Evolutionary conservation across 2,329 filamentous ascomycete genomes (phyloP).

Genomic region (Aureobasidium sp.): DNA sequence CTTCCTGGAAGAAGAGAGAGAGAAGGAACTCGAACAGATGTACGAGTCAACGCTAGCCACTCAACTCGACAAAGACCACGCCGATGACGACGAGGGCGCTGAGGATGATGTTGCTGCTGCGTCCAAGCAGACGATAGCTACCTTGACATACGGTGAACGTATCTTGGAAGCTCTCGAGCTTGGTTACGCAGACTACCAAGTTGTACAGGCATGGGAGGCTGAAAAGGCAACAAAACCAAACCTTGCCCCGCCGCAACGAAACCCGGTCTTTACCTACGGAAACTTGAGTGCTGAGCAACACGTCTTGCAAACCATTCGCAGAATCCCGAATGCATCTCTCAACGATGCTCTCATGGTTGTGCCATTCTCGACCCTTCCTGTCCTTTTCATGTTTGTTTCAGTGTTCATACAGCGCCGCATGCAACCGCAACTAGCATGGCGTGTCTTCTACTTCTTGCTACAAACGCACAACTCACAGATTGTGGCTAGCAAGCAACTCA

Average conservation of each 20-base stretch:
- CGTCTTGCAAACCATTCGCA: constrained; percentile 73
- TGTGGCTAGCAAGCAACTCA: constrained; percentile 77
- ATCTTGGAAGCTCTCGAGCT: constrained; percentile 90
- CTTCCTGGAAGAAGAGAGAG: constrained; percentile 96
- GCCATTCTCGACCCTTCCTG: constrained; percentile 77
- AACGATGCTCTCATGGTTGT: constrained; percentile 91
- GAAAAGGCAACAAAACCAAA: constrained; percentile 62
- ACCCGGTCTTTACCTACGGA: constrained; percentile 78
- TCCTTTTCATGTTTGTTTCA: constrained; percentile 86
- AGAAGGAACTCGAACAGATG: constrained; percentile 89
- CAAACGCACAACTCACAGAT: constrained; percentile 94
- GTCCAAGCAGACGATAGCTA: constrained; percentile 86
- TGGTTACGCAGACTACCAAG: constrained; percentile 71
- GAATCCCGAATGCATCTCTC: constrained; percentile 77
- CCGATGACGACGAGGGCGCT: constrained; percentile 33
- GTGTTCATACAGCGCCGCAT: constrained; percentile 69
- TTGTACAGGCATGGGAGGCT: constrained; percentile 65
- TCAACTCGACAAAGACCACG: constrained; percentile 63
- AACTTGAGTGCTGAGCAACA: constrained; percentile 86
- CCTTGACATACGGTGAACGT: constrained; percentile 89
- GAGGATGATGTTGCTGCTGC: constrained; percentile 67
- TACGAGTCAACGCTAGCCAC: constrained; percentile 88
- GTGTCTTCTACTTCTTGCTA: constrained; percentile 93
- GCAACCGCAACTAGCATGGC: constrained; percentile 86
- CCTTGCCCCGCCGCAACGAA: constrained; percentile 69